Base-by-base conservation (phyloP, 352 stramenopile species). In the Lagenidium sp. region DNA sequence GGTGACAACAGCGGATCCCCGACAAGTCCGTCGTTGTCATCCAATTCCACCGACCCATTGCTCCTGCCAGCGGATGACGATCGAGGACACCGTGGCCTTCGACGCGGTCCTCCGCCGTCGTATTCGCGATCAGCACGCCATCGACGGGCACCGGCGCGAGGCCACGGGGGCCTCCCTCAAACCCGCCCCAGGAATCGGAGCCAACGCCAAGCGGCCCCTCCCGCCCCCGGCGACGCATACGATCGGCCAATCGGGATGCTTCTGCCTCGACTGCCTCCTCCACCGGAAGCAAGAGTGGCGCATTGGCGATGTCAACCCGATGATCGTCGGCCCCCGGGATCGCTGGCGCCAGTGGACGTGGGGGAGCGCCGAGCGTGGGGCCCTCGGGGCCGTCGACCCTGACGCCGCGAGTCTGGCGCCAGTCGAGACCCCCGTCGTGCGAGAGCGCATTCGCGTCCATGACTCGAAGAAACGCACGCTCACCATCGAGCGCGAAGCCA, bases 241-340 rank as follows among this genome's bases (percentile, higher is more conserved):
- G 39, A 47, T 82, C 5, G 78, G 77, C 0, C 74, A 90, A 57
- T 66, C 74, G 4, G 78, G 78, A 0, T 87, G 78, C 42, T 90
- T 85, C 43, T 90, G 78, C 23, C 46, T 78, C 25, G 73, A 86
- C 34, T 88, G 78, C 41, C 47, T 91, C 15, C 44, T 85, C 15
- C 57, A 82, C 38, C 63, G 70, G 23, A 84, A 80, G 41, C 71
- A 91, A 28, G 75, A 88, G 39, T 88, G 78, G 75, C 61, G 78
- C 40, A 72, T 90, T 29, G 72, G 73, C 34, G 70, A 88, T 47
- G 50, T 85, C 22, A 86, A 91, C 45, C 29, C 60, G 18, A 47
- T 53, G 19, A 67, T 91, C 37, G 66, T 82, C 11, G 78, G 75
- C 5, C 75, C 75, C 18, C 56, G 75, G 44, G 73, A 88, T 36